Evolutionary conservation across 129 eudicot species (phyloP).

Genomic region (Helichrysum umbraculigerum): DNA sequence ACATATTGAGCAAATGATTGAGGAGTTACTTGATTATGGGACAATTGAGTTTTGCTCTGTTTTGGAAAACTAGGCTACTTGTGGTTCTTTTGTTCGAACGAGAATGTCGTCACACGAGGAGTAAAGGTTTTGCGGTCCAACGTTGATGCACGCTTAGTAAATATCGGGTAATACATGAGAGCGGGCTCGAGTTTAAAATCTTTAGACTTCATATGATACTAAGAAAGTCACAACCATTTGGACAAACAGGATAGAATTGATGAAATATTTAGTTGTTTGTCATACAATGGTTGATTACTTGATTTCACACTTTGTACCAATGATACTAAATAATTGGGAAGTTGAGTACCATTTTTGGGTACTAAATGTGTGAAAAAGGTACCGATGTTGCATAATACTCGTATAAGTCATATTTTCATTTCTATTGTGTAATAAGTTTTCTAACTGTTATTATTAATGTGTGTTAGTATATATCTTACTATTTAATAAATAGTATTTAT

Average conservation of each 20-base stretch:
- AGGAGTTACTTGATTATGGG: slow-evolving; percentile 89
- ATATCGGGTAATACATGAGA: background rate
- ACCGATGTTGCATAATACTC: background rate
- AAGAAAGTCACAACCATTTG: slow-evolving; percentile 4
- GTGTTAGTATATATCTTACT: no score
- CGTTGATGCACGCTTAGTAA: background rate
- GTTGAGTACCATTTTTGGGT: slow-evolving; percentile 21
- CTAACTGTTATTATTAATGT: no score
- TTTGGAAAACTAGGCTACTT: slow-evolving; percentile 34
- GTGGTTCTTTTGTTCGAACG: background rate
- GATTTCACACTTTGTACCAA: slow-evolving; percentile 25
- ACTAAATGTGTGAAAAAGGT: background rate
- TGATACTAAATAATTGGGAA: background rate
- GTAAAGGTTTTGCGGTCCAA: background rate
- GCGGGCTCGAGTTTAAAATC: background rate
- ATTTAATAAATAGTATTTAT: no score
- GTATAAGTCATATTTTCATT: background rate
- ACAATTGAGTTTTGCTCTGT: slow-evolving; percentile 74
- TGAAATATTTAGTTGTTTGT: slow-evolving; percentile 19
- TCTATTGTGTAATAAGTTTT: background rate
- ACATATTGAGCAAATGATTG: slow-evolving; percentile 91
- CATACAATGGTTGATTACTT: slow-evolving; percentile 5
- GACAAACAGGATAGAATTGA: background rate
- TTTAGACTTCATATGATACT: background rate
- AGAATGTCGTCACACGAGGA: background rate